phyloP scores from a whole-genome alignment of 331 rosid genomes.

The Malus hybrid region DNA sequence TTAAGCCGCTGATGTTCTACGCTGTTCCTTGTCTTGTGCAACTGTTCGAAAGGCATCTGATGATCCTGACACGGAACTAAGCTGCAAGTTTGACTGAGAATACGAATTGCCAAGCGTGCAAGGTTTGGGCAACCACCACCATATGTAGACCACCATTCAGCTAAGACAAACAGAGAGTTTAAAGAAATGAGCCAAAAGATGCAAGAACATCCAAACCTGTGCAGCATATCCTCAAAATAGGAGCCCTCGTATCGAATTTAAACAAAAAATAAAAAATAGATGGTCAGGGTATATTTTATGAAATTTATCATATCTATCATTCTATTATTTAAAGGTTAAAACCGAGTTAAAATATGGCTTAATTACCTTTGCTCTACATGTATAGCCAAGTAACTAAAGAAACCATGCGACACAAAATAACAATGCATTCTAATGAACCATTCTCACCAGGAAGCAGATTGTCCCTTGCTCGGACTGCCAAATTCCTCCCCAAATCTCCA shows the following conservation, averaged over 20 bases:
- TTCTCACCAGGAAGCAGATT: conserved; percentile 23
- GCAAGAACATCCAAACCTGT: neutral
- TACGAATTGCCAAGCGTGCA: conserved; percentile 1
- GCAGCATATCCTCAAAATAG: neutral
- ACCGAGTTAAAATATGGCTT: neutral
- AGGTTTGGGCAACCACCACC: conserved; percentile 23
- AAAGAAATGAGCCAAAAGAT: neutral
- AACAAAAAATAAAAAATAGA: too few relatives aligned
- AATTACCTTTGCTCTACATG: neutral
- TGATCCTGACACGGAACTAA: conserved; percentile 6
- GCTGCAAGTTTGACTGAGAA: conserved; percentile 28
- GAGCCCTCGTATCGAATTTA: neutral
- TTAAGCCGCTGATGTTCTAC: conserved; percentile 17
- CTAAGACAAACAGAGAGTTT: neutral
- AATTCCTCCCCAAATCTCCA: conserved; percentile 27
- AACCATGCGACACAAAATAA: neutral
- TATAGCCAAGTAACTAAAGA: neutral
- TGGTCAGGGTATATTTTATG: neutral
- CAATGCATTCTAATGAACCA: neutral
- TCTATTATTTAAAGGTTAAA: neutral
- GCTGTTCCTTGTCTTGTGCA: conserved; percentile 14
- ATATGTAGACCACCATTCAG: conserved; percentile 30
- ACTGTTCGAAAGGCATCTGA: conserved; percentile 5
- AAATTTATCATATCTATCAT: neutral
- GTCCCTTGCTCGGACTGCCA: conserved; percentile 23